Conservation (phyloP, 345 rosid species). For the Turnera subulata region DNA sequence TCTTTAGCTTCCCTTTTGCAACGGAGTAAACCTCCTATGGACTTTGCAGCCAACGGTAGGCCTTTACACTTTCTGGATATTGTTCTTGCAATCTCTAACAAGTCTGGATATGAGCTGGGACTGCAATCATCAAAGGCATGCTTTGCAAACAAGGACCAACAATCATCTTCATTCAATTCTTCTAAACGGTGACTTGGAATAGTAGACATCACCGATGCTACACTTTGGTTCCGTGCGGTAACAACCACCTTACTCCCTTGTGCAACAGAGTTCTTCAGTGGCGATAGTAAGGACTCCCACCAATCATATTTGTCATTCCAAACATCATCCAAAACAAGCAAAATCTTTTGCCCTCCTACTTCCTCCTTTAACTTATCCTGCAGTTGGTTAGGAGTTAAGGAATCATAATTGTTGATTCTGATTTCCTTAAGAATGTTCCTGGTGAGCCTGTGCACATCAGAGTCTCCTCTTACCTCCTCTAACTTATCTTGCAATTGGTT, state of each 20-base stretch:
- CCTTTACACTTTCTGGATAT: conserved; percentile 7
- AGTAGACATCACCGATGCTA: neutral
- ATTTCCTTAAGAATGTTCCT: too few species aligned
- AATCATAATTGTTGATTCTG: neutral
- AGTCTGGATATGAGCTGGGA: neutral
- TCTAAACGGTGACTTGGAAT: neutral
- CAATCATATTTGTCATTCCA: neutral
- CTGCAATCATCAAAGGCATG: conserved; percentile 3
- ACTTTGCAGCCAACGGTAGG: conserved; percentile 3
- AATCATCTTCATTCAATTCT: neutral
- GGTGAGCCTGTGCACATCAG: too few species aligned
- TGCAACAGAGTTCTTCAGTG: neutral
- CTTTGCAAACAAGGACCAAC: conserved; percentile 1
- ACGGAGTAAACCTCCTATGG: neutral
- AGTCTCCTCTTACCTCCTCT: too few species aligned
- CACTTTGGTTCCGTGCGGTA: conserved; percentile 1
- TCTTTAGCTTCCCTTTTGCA: neutral
- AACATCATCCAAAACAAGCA: too few species aligned
- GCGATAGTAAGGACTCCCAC: neutral
- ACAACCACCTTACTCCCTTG: conserved; percentile 7
- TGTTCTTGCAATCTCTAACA: neutral
- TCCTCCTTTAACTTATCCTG: neutral
- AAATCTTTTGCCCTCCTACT: neutral
- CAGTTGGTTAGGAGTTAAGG: neutral
- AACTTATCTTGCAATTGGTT: too few species aligned